Evolutionary conservation across 2,329 filamentous ascomycete species (phyloP).

Genomic region (Ceratocystis harringtonii): DNA sequence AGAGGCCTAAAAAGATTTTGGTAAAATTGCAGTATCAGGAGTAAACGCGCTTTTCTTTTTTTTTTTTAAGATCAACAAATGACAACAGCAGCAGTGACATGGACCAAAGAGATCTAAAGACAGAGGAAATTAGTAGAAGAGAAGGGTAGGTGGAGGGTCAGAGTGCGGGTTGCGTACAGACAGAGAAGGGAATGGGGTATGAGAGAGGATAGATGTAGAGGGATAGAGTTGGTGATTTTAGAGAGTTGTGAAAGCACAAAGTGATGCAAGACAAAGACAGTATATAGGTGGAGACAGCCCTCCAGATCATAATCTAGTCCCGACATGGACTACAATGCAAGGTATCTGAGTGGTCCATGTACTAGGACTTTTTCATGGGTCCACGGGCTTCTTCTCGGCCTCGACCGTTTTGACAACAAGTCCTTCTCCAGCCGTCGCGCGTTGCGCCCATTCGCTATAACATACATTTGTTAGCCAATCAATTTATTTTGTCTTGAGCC

Average conservation of each 20-base stretch:
- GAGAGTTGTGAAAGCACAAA: not conserved
- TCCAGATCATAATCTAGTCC: not conserved
- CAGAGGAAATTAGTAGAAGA: not conserved
- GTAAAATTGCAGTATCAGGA: conserved; percentile 4
- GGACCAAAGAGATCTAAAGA: not conserved
- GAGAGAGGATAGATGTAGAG: not conserved
- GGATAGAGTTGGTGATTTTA: not conserved
- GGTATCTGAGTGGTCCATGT: not conserved
- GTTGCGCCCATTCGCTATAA: conserved; percentile 50
- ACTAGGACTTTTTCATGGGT: not conserved
- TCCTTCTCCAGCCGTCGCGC: conserved; percentile 45
- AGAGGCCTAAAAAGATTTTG: not conserved
- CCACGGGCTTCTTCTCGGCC: conserved; percentile 12
- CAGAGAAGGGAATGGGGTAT: not conserved
- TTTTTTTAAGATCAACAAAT: not conserved
- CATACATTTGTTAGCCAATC: conserved; percentile 21
- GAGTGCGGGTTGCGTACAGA: not conserved
- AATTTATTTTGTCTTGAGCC: too few species aligned
- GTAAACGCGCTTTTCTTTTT: not conserved
- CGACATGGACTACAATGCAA: not conserved
- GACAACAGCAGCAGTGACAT: not conserved
- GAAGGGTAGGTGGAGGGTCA: not conserved
- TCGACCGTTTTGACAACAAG: conserved; percentile 40
- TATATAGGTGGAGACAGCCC: not conserved
- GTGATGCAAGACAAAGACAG: not conserved